Base-by-base conservation (phyloP, 1,284 basidiomycete species). In the Coniophora puteana region DNA sequence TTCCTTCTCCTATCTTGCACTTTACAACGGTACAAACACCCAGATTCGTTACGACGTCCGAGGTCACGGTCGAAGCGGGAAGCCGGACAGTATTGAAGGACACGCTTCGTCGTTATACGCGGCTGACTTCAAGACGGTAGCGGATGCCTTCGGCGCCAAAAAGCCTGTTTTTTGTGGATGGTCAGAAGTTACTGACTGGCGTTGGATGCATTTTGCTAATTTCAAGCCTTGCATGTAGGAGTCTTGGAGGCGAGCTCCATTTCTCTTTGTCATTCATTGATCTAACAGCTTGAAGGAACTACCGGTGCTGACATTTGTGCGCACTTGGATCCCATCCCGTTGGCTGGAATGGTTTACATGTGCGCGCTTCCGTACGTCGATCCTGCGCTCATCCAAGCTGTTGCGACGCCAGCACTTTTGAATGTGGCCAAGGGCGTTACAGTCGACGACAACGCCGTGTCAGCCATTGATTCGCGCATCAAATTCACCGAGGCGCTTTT, bases 31-130 rank as follows among this genome's bases (percentile, higher is more conserved):
- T n/a, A n/a, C n/a, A n/a, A n/a, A n/a, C n/a, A n/a, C n/a, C n/a
- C n/a, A 54, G 54, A 52, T 52, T 8, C 43, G 48, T 5, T 55
- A 53, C 26, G 50, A 53, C 16, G 29, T 46, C 18, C 45, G 49
- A 8, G 52, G 52, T n/a, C 55, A 56, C 24, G 57, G 54, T 13
- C 33, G 48, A 8, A 54, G 52, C 36, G 50, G 49, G 0, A 50
- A 41, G 36, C 52, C 52, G 3, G 33, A 26, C 11, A 40, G 36
- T 4, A 11, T 28, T 6, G 44, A 40, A 13, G 43, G 30, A 3
- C 43, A 47, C 29, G 16, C 21, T 7, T 54, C 52, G 8, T 33
- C 40, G 14, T 25, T 38, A n/a, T 44, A 40, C 17, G 52, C 50
- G 5, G 47, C 46, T n/a, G 51, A 54, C 28, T 54, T 49, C 27